Evolutionary conservation across 176 grass and related monocot genomes (phyloP), one percentile per base, ranked within the genome.

Genomic region (Musa beccarii): DNA sequence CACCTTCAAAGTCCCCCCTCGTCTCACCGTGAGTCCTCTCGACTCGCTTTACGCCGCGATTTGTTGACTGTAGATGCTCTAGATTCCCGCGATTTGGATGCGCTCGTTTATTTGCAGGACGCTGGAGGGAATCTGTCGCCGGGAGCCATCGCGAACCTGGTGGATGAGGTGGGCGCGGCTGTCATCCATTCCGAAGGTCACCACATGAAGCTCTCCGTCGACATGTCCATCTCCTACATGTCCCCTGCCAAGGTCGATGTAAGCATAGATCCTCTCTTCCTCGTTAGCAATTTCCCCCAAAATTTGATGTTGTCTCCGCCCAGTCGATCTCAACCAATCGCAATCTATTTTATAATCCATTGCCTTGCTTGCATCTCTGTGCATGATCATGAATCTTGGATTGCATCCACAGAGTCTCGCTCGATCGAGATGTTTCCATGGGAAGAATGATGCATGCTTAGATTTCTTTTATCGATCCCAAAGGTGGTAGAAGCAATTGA

Each of bases 171-270:
- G 2, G 78, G 86, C 20, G 68, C 51, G 10, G 82, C 80, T 0
- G 92, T 72, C 16, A 24, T 84, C 34, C 67, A 82, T 43, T 67
- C 92, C 16, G 71, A 92, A 25, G 82, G 82, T 2, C 16, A 76
- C 10, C 72, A 53, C 14, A 53, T 54, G 66, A 91, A 89, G 82
- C 82, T 89, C 70, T 96, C 92, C 52, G 79, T 81, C 19, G 92
- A 96, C 80, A 96, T 96, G 89, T 91, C 86, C 79, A 87, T 96
- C 81, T 61, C 77, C 54, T 96, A 85, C 77, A 11, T 79, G 22
- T 80, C 81, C 34, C 52, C 85, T 15, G 86, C 86, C 53, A 81
- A 77, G 74, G 59, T 81, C 49, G 73, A 80, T 29, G 83, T 85
- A 75, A 50, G 69, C 71, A 55, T 4, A 29, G 28, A 22, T 59